Base-by-base conservation (phyloP, 129 eudicot genomes). In the Artemisia argyi region DNA sequence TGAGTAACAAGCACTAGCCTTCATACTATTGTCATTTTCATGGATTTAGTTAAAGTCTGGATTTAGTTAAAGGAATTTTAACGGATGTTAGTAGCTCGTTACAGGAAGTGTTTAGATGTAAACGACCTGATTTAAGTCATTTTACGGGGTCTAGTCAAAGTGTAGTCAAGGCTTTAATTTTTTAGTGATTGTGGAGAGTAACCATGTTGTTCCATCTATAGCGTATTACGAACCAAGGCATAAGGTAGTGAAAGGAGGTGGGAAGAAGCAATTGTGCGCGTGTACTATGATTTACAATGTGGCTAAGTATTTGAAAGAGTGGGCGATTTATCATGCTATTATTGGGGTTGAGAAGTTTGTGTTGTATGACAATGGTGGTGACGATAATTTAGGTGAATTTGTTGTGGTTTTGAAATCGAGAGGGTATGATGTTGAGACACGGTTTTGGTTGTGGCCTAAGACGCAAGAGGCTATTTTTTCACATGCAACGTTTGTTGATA, bases 401-500 rank as follows among this genome's bases (percentile, higher is more conserved):
- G 85, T 88, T 1, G 24, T 65, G 1, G 78, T 77, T 64, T 74
- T 94, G 0, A 75, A 28, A 10, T 10, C 75, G 1, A 76, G 73
- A 2, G 97, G 96, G 20, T 90, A 49, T 6, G 77, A 90, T 61
- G 66, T 94, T 1, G 77, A n/a, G 47, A 73, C 81, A 0, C 66
- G 69, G 20, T 80, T 78, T 39, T 94, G 98, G 98, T 74, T 82
- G 11, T 94, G 98, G 98, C 89, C 91, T 0, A 94, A 94, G 57
- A 82, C 98, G 0, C 98, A 94, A 56, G 97, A 94, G 52, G 93
- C 85, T 0, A 97, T 97, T 0, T 94, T 90, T 51, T 94, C 98
- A 0, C 98, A 90, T 30, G 73, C 86, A 5, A 83, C 81, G 0
- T 16, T 94, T 6, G 65, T 26, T 18, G 80, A 85, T 0, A 79